Conservation (phyloP, 148 eudicot species). For the Chenopodium formosanum region DNA sequence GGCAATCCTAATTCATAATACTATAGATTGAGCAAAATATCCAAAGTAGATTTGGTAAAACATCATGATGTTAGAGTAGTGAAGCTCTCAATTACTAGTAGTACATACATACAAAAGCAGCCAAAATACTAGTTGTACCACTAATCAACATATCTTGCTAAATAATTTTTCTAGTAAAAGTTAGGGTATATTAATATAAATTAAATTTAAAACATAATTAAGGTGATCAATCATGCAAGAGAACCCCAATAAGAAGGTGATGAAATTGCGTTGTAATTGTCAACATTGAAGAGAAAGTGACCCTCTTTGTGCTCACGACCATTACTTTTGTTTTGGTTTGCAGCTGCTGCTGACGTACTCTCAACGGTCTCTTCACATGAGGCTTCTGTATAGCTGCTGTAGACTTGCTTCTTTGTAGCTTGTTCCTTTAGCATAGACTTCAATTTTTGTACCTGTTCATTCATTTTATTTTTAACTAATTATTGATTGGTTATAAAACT, state of each 20-base stretch:
- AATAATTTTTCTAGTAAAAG: not conserved
- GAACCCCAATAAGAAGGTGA: slow-evolving; percentile 44
- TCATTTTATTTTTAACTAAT: not conserved
- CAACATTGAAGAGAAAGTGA: slow-evolving; percentile 30
- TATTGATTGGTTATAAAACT: not conserved
- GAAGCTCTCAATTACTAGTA: not conserved
- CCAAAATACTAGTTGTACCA: not conserved
- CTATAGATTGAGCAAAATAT: too few relatives aligned
- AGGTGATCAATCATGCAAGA: slow-evolving; percentile 23
- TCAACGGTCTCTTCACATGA: slow-evolving; percentile 58
- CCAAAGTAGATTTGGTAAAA: too few relatives aligned
- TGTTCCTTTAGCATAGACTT: slow-evolving; percentile 50
- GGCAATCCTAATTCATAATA: too few relatives aligned
- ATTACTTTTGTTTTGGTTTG: not conserved
- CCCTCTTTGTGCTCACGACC: slow-evolving; percentile 18
- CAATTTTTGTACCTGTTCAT: slow-evolving; percentile 44
- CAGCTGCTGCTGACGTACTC: slow-evolving; percentile 37
- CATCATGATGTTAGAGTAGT: too few relatives aligned
- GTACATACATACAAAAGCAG: not conserved
- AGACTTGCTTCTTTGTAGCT: slow-evolving; percentile 38
- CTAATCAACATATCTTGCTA: not conserved
- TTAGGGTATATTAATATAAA: not conserved
- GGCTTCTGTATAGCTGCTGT: slow-evolving; percentile 38
- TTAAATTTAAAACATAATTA: not conserved
- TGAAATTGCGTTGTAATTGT: slow-evolving; percentile 31